Conservation (phyloP, 208 protist species). For the Trypanosoma boissoni region DNA sequence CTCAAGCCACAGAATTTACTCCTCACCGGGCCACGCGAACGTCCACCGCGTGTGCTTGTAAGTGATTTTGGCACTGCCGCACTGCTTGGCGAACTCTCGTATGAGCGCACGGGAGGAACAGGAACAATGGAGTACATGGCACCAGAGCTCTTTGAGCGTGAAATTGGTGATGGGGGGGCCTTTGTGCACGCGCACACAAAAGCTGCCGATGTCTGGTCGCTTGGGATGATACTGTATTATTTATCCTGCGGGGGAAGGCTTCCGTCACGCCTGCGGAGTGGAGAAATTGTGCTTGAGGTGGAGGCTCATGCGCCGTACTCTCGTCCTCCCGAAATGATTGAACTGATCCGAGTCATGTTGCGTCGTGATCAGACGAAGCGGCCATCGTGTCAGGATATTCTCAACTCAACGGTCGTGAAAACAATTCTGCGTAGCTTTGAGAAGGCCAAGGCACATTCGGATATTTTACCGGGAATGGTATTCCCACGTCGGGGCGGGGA, state of each 20-base stretch:
- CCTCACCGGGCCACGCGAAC: slow-evolving; percentile 41
- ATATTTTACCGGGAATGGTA: slow-evolving; percentile 25
- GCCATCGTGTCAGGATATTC: slow-evolving; percentile 71
- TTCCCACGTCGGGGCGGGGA: too few species aligned
- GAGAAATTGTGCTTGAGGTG: slow-evolving; percentile 41
- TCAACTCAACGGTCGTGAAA: slow-evolving; percentile 69
- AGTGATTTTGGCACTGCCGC: slow-evolving; percentile 87
- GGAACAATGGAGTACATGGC: slow-evolving; percentile 91
- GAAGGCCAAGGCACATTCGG: slow-evolving; percentile 29
- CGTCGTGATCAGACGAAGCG: slow-evolving; percentile 59
- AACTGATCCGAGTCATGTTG: slow-evolving; percentile 76
- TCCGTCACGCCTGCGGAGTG: slow-evolving; percentile 39
- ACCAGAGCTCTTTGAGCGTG: slow-evolving; percentile 79
- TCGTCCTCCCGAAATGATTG: slow-evolving; percentile 84
- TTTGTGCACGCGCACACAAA: slow-evolving; percentile 72
- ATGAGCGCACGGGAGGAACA: slow-evolving; percentile 77
- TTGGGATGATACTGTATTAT: slow-evolving; percentile 88
- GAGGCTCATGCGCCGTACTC: slow-evolving; percentile 19
- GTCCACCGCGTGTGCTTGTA: slow-evolving; percentile 75
- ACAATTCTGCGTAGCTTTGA: slow-evolving; percentile 74
- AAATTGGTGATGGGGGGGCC: slow-evolving; percentile 17
- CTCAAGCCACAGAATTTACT: slow-evolving; percentile 89
- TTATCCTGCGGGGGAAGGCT: slow-evolving; percentile 65
- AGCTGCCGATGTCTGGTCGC: slow-evolving; percentile 82
- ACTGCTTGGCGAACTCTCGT: slow-evolving; percentile 52